Conservation (phyloP, 1,284 basidiomycete species). For the Tremellales sp. region DNA sequence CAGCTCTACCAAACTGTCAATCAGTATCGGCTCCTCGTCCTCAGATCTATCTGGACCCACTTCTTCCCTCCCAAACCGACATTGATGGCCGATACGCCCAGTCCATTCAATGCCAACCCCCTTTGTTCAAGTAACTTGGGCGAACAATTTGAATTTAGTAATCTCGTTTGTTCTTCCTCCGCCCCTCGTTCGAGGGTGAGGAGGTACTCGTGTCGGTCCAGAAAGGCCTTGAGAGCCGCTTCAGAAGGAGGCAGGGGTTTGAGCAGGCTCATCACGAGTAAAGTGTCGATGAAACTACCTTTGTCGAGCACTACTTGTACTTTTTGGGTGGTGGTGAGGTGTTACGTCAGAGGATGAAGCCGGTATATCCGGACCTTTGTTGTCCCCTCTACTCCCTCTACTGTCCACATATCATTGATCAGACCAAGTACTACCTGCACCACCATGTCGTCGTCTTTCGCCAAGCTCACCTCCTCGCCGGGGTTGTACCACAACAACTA, state of each 20-base stretch:
- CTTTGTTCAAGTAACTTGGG: conserved; percentile 81
- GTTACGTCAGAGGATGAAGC: too few species aligned
- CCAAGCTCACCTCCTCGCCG: conserved; percentile 4
- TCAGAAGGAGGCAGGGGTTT: conserved; percentile 16
- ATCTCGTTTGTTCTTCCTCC: conserved; percentile 73
- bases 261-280: conserved; percentile 10
- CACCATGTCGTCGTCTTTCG: conserved; percentile 14
- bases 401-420: neutral
- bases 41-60: conserved; percentile 51
- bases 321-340: too few species aligned
- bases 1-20: conserved; percentile 72
- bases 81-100: conserved; percentile 65
- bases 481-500: conserved; percentile 11
- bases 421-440: neutral
- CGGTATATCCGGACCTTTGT: neutral
- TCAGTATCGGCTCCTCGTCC: neutral
- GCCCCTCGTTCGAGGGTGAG: conserved; percentile 70
- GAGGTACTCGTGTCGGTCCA: conserved; percentile 65
- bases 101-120: conserved; percentile 71
- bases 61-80: conserved; percentile 88
- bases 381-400: neutral
- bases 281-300: too few species aligned
- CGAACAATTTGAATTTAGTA: conserved; percentile 77
- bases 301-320: too few species aligned
- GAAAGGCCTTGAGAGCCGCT: conserved; percentile 57